phyloP scores from a whole-genome alignment of 495 filamentous ascomycete genomes.

The Cudoniella acicularis region DNA sequence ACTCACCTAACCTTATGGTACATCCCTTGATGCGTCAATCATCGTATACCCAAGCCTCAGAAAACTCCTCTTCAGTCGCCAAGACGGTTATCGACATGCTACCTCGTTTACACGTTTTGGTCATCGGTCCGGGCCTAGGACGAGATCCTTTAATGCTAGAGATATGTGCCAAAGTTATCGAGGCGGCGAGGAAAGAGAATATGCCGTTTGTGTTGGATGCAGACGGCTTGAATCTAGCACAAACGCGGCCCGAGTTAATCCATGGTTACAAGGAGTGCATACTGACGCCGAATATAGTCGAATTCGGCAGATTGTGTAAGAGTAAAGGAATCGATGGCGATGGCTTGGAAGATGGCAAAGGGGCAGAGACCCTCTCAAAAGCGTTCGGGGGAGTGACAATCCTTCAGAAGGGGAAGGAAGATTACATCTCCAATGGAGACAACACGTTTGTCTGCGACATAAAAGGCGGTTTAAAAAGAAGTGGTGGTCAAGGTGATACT shows the following conservation, averaged over 20 bases:
- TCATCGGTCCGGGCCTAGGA: constrained; percentile 90
- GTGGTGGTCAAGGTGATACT: constrained; percentile 94
- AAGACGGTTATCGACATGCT: constrained; percentile 76
- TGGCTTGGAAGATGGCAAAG: constrained; percentile 30
- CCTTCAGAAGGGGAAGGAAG: constrained; percentile 82
- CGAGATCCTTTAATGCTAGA: constrained; percentile 87
- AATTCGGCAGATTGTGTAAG: constrained; percentile 81
- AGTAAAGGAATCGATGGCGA: constrained; percentile 59
- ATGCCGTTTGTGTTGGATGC: constrained; percentile 91
- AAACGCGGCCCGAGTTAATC: constrained; percentile 71
- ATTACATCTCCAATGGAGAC: constrained; percentile 81
- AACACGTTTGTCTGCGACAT: constrained; percentile 69
- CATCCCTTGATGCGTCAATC: constrained; percentile 90
- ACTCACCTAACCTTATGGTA: constrained; percentile 98
- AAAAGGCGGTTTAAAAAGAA: constrained; percentile 80
- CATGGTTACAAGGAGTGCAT: constrained; percentile 80
- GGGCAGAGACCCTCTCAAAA: constrained; percentile 57
- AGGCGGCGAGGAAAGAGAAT: constrained; percentile 65
- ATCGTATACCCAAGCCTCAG: constrained; percentile 38
- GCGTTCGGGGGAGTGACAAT: constrained; percentile 87
- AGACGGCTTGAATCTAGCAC: constrained; percentile 77
- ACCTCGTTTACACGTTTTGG: constrained; percentile 81
- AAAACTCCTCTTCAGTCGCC: constrained; percentile 55
- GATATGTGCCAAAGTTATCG: constrained; percentile 74
- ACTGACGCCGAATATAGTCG: constrained; percentile 90